Evolutionary conservation across 805 yeast species (phyloP).

Genomic region (Saccharomycopsis capsularis): DNA sequence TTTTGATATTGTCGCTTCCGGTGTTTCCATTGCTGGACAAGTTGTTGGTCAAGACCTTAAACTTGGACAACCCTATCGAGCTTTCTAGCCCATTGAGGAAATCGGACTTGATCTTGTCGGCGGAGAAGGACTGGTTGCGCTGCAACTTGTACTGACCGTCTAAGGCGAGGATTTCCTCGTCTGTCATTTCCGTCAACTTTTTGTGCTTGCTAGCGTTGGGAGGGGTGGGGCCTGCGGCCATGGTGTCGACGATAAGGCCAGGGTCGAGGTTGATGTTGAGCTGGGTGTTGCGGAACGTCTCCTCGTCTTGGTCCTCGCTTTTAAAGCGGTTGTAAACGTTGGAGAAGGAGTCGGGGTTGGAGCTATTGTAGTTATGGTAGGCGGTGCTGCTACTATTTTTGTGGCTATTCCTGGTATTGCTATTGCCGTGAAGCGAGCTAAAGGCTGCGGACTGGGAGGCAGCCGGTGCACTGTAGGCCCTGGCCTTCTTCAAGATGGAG

Average conservation of each 20-base stretch:
- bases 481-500: slow-evolving; percentile 12
- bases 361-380: background rate
- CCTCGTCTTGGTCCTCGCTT: slow-evolving; percentile 20
- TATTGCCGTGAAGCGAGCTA: background rate
- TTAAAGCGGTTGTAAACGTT: slow-evolving; percentile 17
- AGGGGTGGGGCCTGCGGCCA: background rate
- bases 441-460: background rate
- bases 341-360: slow-evolving; percentile 14
- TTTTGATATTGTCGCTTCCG: background rate
- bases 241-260: background rate
- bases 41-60: slow-evolving; percentile 9
- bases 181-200: slow-evolving; percentile 21
- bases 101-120: background rate
- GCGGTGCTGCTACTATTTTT: background rate
- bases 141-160: slow-evolving; percentile 12
- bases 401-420: background rate
- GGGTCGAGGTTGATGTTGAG: slow-evolving; percentile 17
- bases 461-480: background rate
- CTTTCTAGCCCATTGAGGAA: slow-evolving; percentile 14
- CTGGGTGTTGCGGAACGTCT: slow-evolving; percentile 20
- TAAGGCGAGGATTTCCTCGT: slow-evolving; percentile 20
- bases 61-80: slow-evolving; percentile 19
- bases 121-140: background rate
- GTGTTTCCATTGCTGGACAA: background rate
- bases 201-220: slow-evolving; percentile 1